Percentiles rank a stretch among this genome's conserved stretches.
phyloP scores from a whole-genome alignment of 106 monocot species.

The Cymbidium sinense region DNA sequence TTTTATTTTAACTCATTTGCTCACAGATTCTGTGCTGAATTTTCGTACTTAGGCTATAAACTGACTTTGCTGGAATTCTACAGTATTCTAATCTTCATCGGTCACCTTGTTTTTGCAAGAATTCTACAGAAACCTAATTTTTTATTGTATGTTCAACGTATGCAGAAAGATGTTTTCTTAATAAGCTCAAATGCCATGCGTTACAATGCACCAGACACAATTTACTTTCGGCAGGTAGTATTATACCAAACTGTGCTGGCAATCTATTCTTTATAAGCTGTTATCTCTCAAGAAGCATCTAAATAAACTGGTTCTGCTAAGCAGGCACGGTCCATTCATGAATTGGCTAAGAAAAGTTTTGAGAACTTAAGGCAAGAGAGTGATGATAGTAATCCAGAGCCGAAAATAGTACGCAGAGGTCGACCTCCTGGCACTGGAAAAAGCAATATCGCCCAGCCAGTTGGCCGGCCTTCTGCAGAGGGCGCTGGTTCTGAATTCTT shows the following conservation, averaged over 20 bases:
- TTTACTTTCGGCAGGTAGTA: constrained; percentile 80
- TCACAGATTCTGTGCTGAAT: neutral
- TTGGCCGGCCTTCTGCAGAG: constrained; percentile 34
- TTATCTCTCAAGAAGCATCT: neutral
- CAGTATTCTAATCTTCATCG: neutral
- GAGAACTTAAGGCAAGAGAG: constrained; percentile 83
- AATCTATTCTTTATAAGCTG: neutral
- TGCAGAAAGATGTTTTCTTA: constrained; percentile 81
- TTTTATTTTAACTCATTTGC: neutral
- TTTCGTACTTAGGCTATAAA: neutral
- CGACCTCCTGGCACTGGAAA: constrained; percentile 67
- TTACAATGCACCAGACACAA: constrained; percentile 81
- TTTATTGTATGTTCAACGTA: neutral
- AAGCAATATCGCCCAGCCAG: constrained; percentile 32
- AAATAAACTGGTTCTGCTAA: constrained; percentile 4
- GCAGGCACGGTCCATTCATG: constrained; percentile 84
- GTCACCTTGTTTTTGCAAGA: neutral
- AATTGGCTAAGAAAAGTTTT: constrained; percentile 81
- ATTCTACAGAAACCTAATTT: neutral
- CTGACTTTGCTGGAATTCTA: neutral
- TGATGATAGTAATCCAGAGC: constrained; percentile 58
- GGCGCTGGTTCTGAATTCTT: constrained; percentile 28
- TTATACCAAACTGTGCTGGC: neutral
- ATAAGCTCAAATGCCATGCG: constrained; percentile 88
- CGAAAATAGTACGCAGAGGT: constrained; percentile 58